Percentiles rank a stretch among this genome's conserved stretches.
These are phyloP conservation scores for Apiospora kogelbergensis DNA, from an alignment of 2,329 filamentous ascomycete species.

Conservation along the genomic window DNA sequence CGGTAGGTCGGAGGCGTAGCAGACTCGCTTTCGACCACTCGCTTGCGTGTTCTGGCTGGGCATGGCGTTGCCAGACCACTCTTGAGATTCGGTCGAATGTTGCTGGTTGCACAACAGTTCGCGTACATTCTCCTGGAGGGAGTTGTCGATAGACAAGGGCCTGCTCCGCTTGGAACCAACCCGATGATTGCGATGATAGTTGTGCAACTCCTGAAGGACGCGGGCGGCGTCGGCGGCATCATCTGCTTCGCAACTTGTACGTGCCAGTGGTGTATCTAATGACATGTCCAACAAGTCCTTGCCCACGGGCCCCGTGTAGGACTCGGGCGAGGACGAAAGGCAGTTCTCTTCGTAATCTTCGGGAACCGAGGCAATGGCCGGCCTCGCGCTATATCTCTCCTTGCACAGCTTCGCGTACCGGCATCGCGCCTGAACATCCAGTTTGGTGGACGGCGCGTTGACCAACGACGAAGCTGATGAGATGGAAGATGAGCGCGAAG, in stretches of 20 bases:
- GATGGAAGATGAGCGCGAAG: slow-evolving; percentile 65
- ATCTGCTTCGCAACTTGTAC: slow-evolving; percentile 48
- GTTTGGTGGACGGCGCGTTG: slow-evolving; percentile 57
- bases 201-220: slow-evolving; percentile 61
- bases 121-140: slow-evolving; percentile 68
- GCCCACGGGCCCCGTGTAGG: slow-evolving; percentile 52
- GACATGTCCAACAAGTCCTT: slow-evolving; percentile 52
- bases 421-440: slow-evolving; percentile 64
- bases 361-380: slow-evolving; percentile 55
- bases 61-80: slow-evolving; percentile 37
- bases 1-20: slow-evolving; percentile 60
- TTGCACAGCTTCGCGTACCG: slow-evolving; percentile 58
- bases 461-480: slow-evolving; percentile 61
- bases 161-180: slow-evolving; percentile 59
- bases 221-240: slow-evolving; percentile 56
- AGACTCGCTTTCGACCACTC: slow-evolving; percentile 62
- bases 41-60: slow-evolving; percentile 42
- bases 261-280: slow-evolving; percentile 46
- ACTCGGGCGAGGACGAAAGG: slow-evolving; percentile 57
- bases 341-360: slow-evolving; percentile 54
- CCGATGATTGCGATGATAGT: slow-evolving; percentile 39
- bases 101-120: slow-evolving; percentile 50
- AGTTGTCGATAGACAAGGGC: slow-evolving; percentile 56
- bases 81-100: slow-evolving; percentile 34
- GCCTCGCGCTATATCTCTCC: slow-evolving; percentile 54